phyloP scores from a whole-genome alignment of 371 early-diverging fungal species.

The Fennellomyces sp. region DNA sequence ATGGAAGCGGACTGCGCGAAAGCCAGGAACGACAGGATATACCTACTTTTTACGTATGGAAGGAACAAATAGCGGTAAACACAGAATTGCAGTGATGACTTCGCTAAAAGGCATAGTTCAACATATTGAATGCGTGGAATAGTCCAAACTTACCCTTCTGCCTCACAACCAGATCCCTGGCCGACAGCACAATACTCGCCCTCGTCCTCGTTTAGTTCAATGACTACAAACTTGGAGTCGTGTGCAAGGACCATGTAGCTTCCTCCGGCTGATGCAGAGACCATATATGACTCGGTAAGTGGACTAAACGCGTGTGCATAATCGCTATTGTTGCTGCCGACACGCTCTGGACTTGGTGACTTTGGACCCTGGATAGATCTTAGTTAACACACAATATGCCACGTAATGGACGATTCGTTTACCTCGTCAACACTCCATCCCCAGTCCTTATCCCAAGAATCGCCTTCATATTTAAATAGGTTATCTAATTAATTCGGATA shows the following conservation, averaged over 20 bases:
- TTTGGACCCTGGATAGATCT: not conserved
- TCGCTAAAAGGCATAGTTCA: constrained; percentile 45
- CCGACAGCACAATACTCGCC: constrained; percentile 52
- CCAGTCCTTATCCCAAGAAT: constrained; percentile 52
- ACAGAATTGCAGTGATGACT: constrained; percentile 56
- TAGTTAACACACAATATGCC: too few species aligned
- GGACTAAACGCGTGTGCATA: constrained; percentile 13
- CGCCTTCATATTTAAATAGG: constrained; percentile 14
- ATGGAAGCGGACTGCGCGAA: not conserved
- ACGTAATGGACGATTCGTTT: too few species aligned
- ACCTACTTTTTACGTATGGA: constrained; percentile 55
- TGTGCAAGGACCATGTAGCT: constrained; percentile 39
- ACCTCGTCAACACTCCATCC: constrained; percentile 48
- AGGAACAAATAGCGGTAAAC: constrained; percentile 60
- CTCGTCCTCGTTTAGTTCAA: constrained; percentile 38
- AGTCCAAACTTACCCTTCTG: constrained; percentile 26
- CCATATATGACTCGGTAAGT: constrained; percentile 30
- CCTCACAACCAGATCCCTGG: constrained; percentile 57
- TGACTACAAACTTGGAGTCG: constrained; percentile 45
- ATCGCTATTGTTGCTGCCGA: constrained; percentile 1
- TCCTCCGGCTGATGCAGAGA: constrained; percentile 43
- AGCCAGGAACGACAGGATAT: not conserved
- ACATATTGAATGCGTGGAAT: not conserved
- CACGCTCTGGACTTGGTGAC: not conserved
- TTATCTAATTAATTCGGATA: not conserved